phyloP scores from a whole-genome alignment of 495 filamentous ascomycete species.

The Opeltia flavorubescens region DNA sequence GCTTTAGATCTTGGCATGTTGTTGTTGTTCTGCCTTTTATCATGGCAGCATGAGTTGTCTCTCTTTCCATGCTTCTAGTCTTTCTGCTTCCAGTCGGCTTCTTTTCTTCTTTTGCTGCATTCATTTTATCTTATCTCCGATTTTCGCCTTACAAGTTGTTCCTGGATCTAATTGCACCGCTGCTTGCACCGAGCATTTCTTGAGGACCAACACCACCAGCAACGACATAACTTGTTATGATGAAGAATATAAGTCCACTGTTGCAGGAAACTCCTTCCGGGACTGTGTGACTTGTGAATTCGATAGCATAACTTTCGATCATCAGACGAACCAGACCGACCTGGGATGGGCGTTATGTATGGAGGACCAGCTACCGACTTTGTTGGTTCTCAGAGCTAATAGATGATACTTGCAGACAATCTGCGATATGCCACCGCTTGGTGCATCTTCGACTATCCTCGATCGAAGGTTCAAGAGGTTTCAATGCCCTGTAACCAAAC shows the following conservation, averaged over 20 bases:
- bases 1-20: neutral
- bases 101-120: neutral
- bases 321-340: conserved; percentile 35
- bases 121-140: neutral
- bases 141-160: conserved; percentile 23
- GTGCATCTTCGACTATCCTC: conserved; percentile 32
- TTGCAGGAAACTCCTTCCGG: conserved; percentile 36
- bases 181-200: conserved; percentile 26
- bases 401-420: conserved; percentile 24
- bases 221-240: conserved; percentile 43
- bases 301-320: conserved; percentile 36
- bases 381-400: neutral
- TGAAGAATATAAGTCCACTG: conserved; percentile 26
- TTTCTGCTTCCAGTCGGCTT: neutral
- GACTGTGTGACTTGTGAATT: conserved; percentile 45
- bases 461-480: conserved; percentile 19
- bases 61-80: neutral
- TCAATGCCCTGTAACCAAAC: conserved; percentile 29
- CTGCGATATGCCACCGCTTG: conserved; percentile 32
- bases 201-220: conserved; percentile 30
- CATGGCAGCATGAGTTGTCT: neutral
- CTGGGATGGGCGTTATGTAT: conserved; percentile 47
- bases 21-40: neutral
- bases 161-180: conserved; percentile 38
- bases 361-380: conserved; percentile 7